Conservation (phyloP, 2,329 filamentous ascomycete genomes). For the Xenosphaeropsis pyriputrescens region DNA sequence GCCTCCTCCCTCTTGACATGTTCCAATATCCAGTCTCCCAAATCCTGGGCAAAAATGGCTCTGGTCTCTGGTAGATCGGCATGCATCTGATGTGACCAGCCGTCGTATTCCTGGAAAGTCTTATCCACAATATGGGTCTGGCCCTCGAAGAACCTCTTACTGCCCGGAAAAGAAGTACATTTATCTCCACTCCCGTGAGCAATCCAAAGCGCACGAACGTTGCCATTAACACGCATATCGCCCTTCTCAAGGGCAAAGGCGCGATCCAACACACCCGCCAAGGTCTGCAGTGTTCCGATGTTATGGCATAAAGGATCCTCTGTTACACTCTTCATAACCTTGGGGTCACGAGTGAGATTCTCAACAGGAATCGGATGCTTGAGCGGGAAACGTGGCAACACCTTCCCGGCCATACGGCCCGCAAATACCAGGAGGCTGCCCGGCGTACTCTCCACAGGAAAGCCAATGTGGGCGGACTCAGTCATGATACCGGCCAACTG, state of each 20-base stretch:
- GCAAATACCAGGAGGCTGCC: constrained; percentile 43
- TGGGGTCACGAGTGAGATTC: constrained; percentile 52
- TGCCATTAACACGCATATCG: constrained; percentile 31
- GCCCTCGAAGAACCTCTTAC: constrained; percentile 45
- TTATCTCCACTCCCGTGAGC: constrained; percentile 65
- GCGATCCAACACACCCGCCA: constrained; percentile 66
- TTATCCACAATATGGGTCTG: constrained; percentile 47
- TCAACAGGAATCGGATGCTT: constrained; percentile 47
- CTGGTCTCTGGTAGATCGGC: constrained; percentile 29
- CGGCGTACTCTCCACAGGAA: constrained; percentile 52
- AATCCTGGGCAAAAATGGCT: constrained; percentile 32
- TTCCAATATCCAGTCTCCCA: constrained; percentile 51
- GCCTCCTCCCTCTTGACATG: constrained; percentile 12
- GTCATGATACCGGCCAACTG: constrained; percentile 60
- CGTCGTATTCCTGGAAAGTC: constrained; percentile 59
- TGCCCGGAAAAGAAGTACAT: constrained; percentile 50
- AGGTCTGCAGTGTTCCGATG: constrained; percentile 71
- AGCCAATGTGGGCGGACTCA: constrained; percentile 66
- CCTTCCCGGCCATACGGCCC: constrained; percentile 50
- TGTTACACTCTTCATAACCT: constrained; percentile 41
- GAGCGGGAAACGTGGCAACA: constrained; percentile 56
- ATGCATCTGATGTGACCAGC: constrained; percentile 65
- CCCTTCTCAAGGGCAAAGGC: constrained; percentile 44
- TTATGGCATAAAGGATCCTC: constrained; percentile 65
- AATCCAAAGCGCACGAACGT: constrained; percentile 53